These are phyloP conservation scores for Fusarium bulbicola DNA, from an alignment of 2,329 filamentous ascomycete genomes.

Conservation along the genomic window DNA sequence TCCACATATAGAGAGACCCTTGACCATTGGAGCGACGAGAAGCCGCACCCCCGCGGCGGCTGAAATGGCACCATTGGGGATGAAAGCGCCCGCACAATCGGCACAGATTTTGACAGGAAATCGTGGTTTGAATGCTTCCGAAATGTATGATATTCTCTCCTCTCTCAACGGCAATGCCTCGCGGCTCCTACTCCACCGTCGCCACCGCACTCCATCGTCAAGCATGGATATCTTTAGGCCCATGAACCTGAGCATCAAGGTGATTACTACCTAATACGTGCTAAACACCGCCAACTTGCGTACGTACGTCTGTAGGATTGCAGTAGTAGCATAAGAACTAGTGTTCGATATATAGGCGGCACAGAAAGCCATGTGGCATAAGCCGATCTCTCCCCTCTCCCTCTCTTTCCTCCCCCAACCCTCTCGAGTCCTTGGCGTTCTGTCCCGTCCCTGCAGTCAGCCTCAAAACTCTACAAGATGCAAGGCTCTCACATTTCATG, in stretches of 20 bases:
- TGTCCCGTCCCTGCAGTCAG: slow-evolving; percentile 8
- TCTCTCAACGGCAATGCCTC: neutral
- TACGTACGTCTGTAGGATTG: neutral
- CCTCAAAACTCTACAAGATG: slow-evolving; percentile 12
- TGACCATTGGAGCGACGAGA: neutral
- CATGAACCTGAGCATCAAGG: slow-evolving; percentile 1
- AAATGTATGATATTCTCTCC: neutral
- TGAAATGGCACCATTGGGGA: neutral
- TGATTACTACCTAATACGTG: slow-evolving; percentile 29
- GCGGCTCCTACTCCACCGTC: slow-evolving; percentile 1
- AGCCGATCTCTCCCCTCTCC: slow-evolving; percentile 8
- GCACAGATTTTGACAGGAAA: neutral
- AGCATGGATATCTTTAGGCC: slow-evolving; percentile 20
- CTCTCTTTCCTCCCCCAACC: neutral
- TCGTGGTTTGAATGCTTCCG: neutral
- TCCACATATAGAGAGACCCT: neutral
- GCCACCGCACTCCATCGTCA: neutral
- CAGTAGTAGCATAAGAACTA: neutral
- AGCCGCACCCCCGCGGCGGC: neutral
- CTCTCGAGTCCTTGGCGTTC: slow-evolving; percentile 11
- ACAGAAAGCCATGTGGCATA: slow-evolving; percentile 21
- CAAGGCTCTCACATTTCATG: slow-evolving; percentile 17
- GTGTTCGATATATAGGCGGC: slow-evolving; percentile 26
- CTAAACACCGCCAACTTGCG: neutral
- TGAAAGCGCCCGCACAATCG: neutral